Percentiles rank a stretch among this genome's conserved stretches.
Conservation (phyloP, 2,329 filamentous ascomycete species). For the Pseudogymnoascus sp. region DNA sequence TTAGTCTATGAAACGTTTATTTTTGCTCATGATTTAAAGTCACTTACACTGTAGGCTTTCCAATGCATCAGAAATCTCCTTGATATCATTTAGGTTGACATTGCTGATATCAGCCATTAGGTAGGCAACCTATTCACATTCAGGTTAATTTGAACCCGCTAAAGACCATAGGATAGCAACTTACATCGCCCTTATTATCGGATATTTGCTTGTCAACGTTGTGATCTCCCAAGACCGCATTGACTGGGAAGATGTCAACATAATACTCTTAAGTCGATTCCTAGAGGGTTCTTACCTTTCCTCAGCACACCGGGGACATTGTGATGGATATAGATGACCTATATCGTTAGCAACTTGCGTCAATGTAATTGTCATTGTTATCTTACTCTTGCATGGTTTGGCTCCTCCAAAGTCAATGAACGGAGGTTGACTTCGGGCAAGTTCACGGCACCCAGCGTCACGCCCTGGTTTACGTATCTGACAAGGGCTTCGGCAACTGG, state of each 20-base stretch:
- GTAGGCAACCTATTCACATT: conserved; percentile 60
- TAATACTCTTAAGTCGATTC: conserved; percentile 16
- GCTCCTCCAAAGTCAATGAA: conserved; percentile 81
- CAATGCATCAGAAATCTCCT: conserved; percentile 73
- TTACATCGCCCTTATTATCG: conserved; percentile 81
- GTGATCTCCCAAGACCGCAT: conserved; percentile 87
- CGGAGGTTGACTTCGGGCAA: conserved; percentile 90
- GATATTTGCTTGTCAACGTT: conserved; percentile 99
- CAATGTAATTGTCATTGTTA: not conserved
- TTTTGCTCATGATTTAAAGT: not conserved
- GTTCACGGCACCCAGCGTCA: conserved; percentile 87
- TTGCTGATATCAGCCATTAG: conserved; percentile 96
- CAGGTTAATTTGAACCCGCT: conserved; percentile 18
- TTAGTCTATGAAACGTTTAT: conserved; percentile 13
- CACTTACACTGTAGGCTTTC: conserved; percentile 70
- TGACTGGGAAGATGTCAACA: conserved; percentile 48
- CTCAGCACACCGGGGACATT: conserved; percentile 93
- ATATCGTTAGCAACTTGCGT: conserved; percentile 20
- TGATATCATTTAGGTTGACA: conserved; percentile 72
- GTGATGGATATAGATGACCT: conserved; percentile 91
- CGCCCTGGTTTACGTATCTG: conserved; percentile 91
- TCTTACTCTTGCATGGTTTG: conserved; percentile 70
- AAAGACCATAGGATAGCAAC: conserved; percentile 21
- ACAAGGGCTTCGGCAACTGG: conserved; percentile 75
- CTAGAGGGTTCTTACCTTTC: conserved; percentile 45